Base-by-base conservation (phyloP, 2,329 filamentous ascomycete species). In the Triangularia setosa region DNA sequence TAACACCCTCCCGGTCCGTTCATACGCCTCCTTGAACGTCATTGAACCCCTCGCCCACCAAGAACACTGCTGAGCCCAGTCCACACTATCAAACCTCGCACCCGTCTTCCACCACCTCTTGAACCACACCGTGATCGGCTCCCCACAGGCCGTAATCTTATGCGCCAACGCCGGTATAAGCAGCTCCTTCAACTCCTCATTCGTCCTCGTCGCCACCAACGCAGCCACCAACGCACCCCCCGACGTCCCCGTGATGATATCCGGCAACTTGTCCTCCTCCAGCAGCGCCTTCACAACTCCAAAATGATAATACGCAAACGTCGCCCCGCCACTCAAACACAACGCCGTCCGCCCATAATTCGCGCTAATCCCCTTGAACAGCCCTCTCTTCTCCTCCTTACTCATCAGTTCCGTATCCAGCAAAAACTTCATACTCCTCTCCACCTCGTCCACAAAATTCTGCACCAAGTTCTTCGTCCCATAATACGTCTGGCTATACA, bases 401-500 rank as follows among this genome's bases (percentile, higher is more conserved):
- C 84, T 81, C 30, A 97, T 79, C 69, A 90, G 85, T 30, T 85
- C 81, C 9, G 89, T 92, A 54, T 84, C 80, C 3, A 89, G 79
- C 11, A 98, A 79, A 67, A 95, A 86, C 60, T 84, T 81, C 56
- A 97, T 81, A 28, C 83, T 80, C 67, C 79, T 83, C 70, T 90
- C 88, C 58, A 90, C 89, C 78, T 98, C 93, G 66, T 97, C 92
- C 54, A 97, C 81, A 73, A 94, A 98, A 62, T 89, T 88, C 77
- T 98, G 95, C 28, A 97, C 91, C 68, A 97, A 78, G 66, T 95
- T 87, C 77, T 99, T 99, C n/a, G 95, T 98, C 30, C 95, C 95
- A 71, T 93, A 97, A 75, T 99, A 99, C 2, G 94, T 96, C 79
- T 98, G 93, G 72, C 92, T 96, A 75, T 99, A 99, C n/a, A 99